Conservation (phyloP, 192 early-diverging fungal genomes). For the Spizellomyces punctatus region DNA sequence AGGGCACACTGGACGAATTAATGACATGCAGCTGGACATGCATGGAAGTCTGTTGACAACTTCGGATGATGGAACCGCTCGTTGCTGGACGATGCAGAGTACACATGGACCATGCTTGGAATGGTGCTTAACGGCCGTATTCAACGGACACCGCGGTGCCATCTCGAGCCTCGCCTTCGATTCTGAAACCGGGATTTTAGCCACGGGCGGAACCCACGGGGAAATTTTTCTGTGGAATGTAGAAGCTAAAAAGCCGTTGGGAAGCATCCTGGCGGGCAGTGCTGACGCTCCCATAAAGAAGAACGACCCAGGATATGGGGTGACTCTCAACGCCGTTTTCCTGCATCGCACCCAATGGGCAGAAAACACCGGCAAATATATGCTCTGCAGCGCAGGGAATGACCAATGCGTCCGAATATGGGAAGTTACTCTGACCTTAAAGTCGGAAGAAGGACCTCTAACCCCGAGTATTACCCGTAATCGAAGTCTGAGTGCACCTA, state of each 20-base stretch:
- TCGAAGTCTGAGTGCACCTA: conserved; percentile 17
- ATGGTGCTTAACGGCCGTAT: conserved; percentile 3
- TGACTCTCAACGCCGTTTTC: no score
- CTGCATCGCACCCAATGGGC: no score
- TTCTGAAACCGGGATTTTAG: not conserved
- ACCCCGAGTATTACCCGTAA: not conserved
- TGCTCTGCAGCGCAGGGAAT: conserved; percentile 19
- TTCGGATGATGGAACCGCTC: conserved; percentile 18
- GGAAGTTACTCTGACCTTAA: conserved; percentile 4
- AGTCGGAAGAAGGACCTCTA: not conserved
- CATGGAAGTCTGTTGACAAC: conserved; percentile 7
- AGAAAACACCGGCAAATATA: not conserved
- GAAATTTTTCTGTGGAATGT: conserved; percentile 20
- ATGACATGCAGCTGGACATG: conserved; percentile 2
- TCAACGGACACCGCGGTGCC: conserved; percentile 2
- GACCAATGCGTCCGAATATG: conserved; percentile 12
- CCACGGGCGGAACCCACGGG: conserved; percentile 17
- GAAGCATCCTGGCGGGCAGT: not conserved
- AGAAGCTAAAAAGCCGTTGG: conserved; percentile 4
- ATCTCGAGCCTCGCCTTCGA: conserved; percentile 12
- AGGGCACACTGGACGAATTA: conserved; percentile 7
- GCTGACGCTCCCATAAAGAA: no score
- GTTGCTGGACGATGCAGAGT: conserved; percentile 2
- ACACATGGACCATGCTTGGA: not conserved
- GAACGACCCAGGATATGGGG: no score